phyloP scores from a whole-genome alignment of 331 rosid genomes.

The Erythrophleum ivorense region DNA sequence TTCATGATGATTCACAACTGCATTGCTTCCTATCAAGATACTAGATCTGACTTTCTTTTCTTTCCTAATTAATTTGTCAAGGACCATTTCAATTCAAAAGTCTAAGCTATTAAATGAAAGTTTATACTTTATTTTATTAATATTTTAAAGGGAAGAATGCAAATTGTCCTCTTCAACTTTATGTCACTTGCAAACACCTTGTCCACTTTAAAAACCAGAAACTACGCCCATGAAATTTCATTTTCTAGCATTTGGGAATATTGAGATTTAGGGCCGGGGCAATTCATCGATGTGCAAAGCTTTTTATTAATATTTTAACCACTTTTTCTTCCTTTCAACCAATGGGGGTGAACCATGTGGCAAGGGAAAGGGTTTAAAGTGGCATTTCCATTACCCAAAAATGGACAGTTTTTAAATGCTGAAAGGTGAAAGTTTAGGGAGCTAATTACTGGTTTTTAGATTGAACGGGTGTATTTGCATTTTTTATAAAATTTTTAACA shows the following conservation, averaged over 20 bases:
- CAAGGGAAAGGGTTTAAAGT: neutral
- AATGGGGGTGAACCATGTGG: neutral
- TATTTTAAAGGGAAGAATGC: neutral
- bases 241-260: neutral
- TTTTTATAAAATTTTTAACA: neutral
- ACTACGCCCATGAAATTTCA: neutral
- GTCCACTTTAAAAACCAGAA: neutral
- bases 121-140: neutral
- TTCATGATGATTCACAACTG: neutral
- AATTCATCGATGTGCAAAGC: neutral
- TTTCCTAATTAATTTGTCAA: neutral
- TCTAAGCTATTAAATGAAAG: neutral
- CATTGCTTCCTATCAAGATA: slow-evolving; percentile 5
- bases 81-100: neutral
- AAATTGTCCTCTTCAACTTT: neutral
- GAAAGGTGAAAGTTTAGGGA: too few species aligned
- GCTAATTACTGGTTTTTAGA: too few species aligned
- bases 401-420: neutral
- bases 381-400: neutral
- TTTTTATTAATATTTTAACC: neutral
- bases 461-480: too few species aligned
- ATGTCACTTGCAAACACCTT: neutral
- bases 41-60: neutral
- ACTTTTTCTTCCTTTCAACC: neutral
- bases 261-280: neutral